Evolutionary conservation across 108 stramenopile genomes (phyloP).

Genomic region (Cyclotella sp.): DNA sequence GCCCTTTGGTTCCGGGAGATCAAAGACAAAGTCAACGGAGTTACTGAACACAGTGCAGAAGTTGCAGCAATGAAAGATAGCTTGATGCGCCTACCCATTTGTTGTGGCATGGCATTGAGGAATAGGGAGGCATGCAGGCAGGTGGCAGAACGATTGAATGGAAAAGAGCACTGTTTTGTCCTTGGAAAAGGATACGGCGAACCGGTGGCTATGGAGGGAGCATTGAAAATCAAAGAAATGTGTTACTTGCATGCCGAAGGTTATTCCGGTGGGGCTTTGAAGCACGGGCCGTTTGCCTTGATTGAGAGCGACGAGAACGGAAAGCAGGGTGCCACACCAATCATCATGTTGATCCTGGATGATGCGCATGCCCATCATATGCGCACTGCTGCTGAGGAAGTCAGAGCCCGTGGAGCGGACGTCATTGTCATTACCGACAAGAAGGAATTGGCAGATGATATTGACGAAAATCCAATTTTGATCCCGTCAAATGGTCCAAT

Average conservation of each 20-base stretch:
- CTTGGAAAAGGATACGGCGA: conserved; percentile 95
- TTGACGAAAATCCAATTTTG: conserved; percentile 91
- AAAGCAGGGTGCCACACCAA: conserved; percentile 95
- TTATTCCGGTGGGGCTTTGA: conserved; percentile 97
- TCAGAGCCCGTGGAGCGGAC: conserved; percentile 97
- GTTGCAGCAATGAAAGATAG: conserved; percentile 83
- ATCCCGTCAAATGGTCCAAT: conserved; percentile 95
- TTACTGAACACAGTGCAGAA: conserved; percentile 55
- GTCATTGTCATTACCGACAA: conserved; percentile 95
- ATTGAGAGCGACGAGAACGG: conserved; percentile 90
- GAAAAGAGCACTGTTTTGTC: conserved; percentile 95
- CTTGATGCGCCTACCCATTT: conserved; percentile 96
- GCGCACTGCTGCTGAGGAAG: conserved; percentile 94
- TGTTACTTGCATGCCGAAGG: conserved; percentile 98
- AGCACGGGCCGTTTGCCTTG: conserved; percentile 98
- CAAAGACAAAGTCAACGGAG: conserved; percentile 71
- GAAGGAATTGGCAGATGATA: conserved; percentile 68
- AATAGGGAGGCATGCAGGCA: conserved; percentile 84
- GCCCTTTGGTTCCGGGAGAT: conserved; percentile 94
- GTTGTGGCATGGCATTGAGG: conserved; percentile 96
- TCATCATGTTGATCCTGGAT: conserved; percentile 90
- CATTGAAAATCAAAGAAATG: conserved; percentile 99
- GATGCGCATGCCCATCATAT: conserved; percentile 96
- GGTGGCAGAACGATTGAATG: conserved; percentile 78
- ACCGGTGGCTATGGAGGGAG: conserved; percentile 96